Base-by-base conservation (phyloP, 257 asterid species). In the Nicotiana paniculata region DNA sequence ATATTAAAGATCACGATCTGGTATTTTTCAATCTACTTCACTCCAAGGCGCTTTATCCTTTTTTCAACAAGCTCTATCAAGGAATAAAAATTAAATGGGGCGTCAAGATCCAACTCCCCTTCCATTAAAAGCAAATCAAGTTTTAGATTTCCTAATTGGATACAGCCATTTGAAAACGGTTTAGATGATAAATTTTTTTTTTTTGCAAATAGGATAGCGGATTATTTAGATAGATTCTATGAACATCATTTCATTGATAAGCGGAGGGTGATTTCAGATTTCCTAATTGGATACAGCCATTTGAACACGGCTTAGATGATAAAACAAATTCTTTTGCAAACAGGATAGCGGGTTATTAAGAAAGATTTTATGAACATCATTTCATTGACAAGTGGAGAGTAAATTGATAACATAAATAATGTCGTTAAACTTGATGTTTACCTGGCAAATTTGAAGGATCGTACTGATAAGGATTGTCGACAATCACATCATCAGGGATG, bases 381-480 rank as follows among this genome's bases (percentile, higher is more conserved):
- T 15, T 39, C 15, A 12, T 46, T 21, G n/a, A 72, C 21, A 32
- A 72, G 26, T 43, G 59, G 4, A 15, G 26, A 51, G 43, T 72
- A 7, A 72, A 59, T 17, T 43, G n/a, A 9, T 15, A 66, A 66
- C 39, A 63, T 39, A 35, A 3, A n/a, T 16, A 78, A 18, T 16
- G 46, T 16, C 18, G n/a, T 21, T 30, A 17, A 64, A 79, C 64
- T 68, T 18, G 18, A 82, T 84, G 63, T 26, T 77, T 74, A 94
- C 98, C 92, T 24, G 92, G 97, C 80, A 92, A 90, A 83, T 85
- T 61, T 17, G 88, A 82, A 37, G 97, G 97, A 65, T 72, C 82
- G 57, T 11, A 77, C 66, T 86, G 87, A 82, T 79, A 92, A 63
- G 96, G 98, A 84, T 86, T 91, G 69, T 86, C 88, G 0, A 43